A percentile compares a stretch with the other conserved stretches of the same genome.
phyloP scores from a whole-genome alignment of 768 basidiomycete species.

The Myochromella boudieri region DNA sequence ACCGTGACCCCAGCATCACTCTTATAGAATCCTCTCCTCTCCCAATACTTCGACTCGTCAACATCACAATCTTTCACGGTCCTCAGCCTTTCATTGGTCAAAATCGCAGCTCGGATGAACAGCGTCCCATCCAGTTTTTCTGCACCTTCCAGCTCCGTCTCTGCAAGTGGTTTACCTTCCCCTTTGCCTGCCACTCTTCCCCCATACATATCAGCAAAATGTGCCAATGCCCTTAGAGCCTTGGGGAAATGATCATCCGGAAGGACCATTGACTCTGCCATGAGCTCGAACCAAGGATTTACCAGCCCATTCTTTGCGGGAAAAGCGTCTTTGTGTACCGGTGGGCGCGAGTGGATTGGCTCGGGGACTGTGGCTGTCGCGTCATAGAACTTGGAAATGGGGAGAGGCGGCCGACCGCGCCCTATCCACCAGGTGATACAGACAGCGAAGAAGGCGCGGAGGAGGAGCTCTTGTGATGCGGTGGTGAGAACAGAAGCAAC shows the following conservation, averaged over 20 bases:
- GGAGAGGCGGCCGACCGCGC: slow-evolving; percentile 51
- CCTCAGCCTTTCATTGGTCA: slow-evolving; percentile 3
- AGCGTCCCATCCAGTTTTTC: slow-evolving; percentile 54
- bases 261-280: slow-evolving; percentile 52
- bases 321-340: slow-evolving; percentile 8
- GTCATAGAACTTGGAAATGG: slow-evolving; percentile 49
- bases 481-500: slow-evolving; percentile 31
- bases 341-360: slow-evolving; percentile 2
- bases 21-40: slow-evolving; percentile 7
- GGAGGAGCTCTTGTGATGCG: slow-evolving; percentile 40
- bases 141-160: slow-evolving; percentile 40
- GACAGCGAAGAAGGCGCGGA: slow-evolving; percentile 51
- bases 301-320: slow-evolving; percentile 32
- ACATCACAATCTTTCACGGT: neutral
- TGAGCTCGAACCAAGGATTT: slow-evolving; percentile 60
- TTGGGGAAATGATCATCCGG: slow-evolving; percentile 54
- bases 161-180: slow-evolving; percentile 15
- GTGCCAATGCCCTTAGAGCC: slow-evolving; percentile 35
- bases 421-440: slow-evolving; percentile 54
- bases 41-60: neutral
- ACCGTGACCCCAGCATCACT: no score
- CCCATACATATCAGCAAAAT: slow-evolving; percentile 29
- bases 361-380: slow-evolving; percentile 20
- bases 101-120: slow-evolving; percentile 30
- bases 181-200: slow-evolving; percentile 24